Evolutionary conservation across 2,329 filamentous ascomycete genomes (phyloP).

Genomic region (Aspergillus brasiliensis): DNA sequence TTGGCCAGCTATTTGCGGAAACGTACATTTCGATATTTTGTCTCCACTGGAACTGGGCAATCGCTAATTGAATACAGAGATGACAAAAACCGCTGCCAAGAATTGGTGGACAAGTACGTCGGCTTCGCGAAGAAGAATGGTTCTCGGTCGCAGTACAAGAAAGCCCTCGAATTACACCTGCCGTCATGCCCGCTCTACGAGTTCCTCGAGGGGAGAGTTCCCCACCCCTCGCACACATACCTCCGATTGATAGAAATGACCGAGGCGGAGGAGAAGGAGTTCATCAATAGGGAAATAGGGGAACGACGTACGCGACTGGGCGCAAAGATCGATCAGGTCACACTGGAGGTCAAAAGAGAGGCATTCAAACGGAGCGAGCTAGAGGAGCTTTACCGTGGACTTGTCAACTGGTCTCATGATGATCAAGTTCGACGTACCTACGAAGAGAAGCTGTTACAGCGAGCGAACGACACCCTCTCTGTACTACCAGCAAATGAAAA

Average conservation of each 20-base stretch:
- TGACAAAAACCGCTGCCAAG: slow-evolving; percentile 61
- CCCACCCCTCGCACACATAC: slow-evolving; percentile 78
- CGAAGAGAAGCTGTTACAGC: slow-evolving; percentile 84
- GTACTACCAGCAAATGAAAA: slow-evolving; percentile 71
- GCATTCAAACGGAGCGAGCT: slow-evolving; percentile 74
- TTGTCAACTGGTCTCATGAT: slow-evolving; percentile 88
- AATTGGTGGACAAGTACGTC: slow-evolving; percentile 76
- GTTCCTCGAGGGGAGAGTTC: slow-evolving; percentile 79
- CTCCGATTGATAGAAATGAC: slow-evolving; percentile 78
- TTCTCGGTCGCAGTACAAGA: slow-evolving; percentile 70
- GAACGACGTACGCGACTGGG: slow-evolving; percentile 86
- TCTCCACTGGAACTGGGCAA: not conserved
- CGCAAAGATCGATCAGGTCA: slow-evolving; percentile 80
- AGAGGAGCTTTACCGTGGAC: slow-evolving; percentile 75
- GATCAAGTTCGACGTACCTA: slow-evolving; percentile 81
- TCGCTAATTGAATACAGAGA: slow-evolving; percentile 45
- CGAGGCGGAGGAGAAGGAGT: slow-evolving; percentile 83
- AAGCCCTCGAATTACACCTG: slow-evolving; percentile 73
- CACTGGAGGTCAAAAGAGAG: slow-evolving; percentile 82
- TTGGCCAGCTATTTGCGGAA: slow-evolving; percentile 74
- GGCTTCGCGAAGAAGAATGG: slow-evolving; percentile 73
- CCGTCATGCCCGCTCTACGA: slow-evolving; percentile 80
- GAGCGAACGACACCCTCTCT: slow-evolving; percentile 76
- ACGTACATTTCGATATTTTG: slow-evolving; percentile 47
- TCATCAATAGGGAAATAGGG: slow-evolving; percentile 85